Percentiles rank a stretch among this genome's conserved stretches.
Evolutionary conservation across 179 eudicot genomes (phyloP).

Genomic region (Amaranthus tricolor): DNA sequence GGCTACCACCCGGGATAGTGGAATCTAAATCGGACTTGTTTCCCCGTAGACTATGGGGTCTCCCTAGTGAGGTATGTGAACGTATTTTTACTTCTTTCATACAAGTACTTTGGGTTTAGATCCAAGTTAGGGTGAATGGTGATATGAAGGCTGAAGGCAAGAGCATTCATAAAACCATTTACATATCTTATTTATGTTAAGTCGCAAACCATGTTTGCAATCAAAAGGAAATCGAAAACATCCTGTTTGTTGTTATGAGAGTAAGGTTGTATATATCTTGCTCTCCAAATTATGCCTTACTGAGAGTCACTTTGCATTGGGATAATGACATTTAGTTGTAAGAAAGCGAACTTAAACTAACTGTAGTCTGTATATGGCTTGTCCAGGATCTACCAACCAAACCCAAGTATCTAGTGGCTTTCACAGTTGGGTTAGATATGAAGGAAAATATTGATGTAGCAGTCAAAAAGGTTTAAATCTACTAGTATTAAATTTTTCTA

Average conservation of each 20-base stretch:
- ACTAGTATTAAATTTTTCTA: neutral
- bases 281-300: too few species aligned
- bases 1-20: constrained; percentile 47
- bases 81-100: neutral
- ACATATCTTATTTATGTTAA: too few species aligned
- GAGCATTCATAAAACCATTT: too few species aligned
- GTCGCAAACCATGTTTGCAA: too few species aligned
- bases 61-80: constrained; percentile 41
- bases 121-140: neutral
- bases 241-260: too few species aligned
- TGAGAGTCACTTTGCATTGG: too few species aligned
- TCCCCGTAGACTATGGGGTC: constrained; percentile 45
- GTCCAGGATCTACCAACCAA: constrained; percentile 35
- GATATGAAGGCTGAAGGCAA: neutral
- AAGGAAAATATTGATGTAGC: constrained; percentile 36
- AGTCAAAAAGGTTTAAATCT: constrained; percentile 39
- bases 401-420: constrained; percentile 46
- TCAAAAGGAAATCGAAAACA: too few species aligned
- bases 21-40: constrained; percentile 41
- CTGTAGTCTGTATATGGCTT: neutral
- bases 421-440: constrained; percentile 46
- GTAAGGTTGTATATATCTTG: too few species aligned
- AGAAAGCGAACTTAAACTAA: too few species aligned
- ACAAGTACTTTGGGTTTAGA: neutral
- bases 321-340: too few species aligned